Evolutionary conservation across 768 basidiomycete genomes (phyloP), one percentile per base, ranked within the genome.

Genomic region (Paxillus ammoniavirescens): DNA sequence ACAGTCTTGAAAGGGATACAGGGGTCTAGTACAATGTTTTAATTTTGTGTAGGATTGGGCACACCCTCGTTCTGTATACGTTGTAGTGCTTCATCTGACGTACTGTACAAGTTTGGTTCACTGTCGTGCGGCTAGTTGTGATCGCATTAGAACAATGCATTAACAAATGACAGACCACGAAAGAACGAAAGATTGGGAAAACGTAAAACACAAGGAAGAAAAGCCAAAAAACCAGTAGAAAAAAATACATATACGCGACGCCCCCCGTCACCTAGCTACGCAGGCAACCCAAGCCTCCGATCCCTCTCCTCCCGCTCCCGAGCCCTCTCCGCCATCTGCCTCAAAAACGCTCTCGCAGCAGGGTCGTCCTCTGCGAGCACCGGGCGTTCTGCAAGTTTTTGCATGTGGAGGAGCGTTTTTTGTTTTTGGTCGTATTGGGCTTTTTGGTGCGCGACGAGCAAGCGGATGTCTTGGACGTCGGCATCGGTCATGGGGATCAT

Each of bases 401-500:
- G 79, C 72, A 80, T 75, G 47, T 75, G 78, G 40, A 66, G 52
- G 52, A 78, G 65, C 44, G 75, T 65, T 47, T 70, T 71, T 59
- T 80, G 76, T 18, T 77, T 73, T 28, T 66, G 65, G 2, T 72
- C 66, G 14, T 67, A 65, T 5, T 78, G 76, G 8, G 70, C 61
- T 56, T 76, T 81, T 55, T 81, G 79, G 58, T 78, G 72, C 4
- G 82, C 61, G 17, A 79, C 74, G 62, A 85, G 68, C 46, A 85
- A 82, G 40, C 89, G 82, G 40, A 91, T 75, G 56, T 90, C 89
- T 72, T 91, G 86, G 28, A 93, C 85, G 66, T 92, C 91, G 18
- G 76, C 68, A 67, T 91, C 89, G 55, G 75, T 82, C 82, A 93
- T 83, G 28, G 79, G 80, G 58, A 93, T 87, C 51, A 87, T 77